Conservation (phyloP, 2,329 filamentous ascomycete species). For the Trichoderma atrobrunneum region DNA sequence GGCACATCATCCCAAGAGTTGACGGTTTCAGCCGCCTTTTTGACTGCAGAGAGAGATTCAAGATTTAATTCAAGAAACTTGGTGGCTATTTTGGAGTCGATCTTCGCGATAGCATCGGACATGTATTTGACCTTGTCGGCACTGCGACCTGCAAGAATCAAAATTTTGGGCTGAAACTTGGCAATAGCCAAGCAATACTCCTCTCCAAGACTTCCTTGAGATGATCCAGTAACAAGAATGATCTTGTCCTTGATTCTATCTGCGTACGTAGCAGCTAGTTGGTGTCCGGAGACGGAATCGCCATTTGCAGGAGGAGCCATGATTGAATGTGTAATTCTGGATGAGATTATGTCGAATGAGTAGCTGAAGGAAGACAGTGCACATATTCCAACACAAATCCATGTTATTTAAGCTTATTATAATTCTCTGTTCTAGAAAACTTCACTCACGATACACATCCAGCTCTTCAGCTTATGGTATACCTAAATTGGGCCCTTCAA, state of each 20-base stretch:
- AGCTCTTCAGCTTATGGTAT: not conserved
- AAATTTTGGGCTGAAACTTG: conserved; percentile 36
- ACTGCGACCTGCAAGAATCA: conserved; percentile 47
- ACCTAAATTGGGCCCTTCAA: not conserved
- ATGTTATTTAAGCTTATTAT: not conserved
- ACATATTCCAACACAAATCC: not conserved
- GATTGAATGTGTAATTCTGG: not conserved
- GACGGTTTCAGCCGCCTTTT: conserved; percentile 36
- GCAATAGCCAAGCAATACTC: conserved; percentile 39
- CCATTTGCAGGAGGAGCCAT: not conserved
- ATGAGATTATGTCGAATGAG: not conserved
- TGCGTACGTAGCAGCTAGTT: not conserved
- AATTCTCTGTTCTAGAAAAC: fast-evolving
- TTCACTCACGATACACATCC: not conserved
- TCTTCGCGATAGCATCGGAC: conserved; percentile 35
- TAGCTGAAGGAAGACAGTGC: not conserved
- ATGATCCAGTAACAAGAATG: conserved; percentile 42
- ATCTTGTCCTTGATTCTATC: conserved; percentile 30
- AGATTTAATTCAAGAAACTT: conserved; percentile 37
- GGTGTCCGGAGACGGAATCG: not conserved
- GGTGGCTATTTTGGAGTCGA: conserved; percentile 32
- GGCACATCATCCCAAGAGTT: conserved; percentile 23
- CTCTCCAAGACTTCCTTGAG: conserved; percentile 38
- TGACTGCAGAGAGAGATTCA: conserved; percentile 35
- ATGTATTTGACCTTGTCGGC: conserved; percentile 38